Conservation (phyloP, 129 eudicot genomes). For the Arctium minus region DNA sequence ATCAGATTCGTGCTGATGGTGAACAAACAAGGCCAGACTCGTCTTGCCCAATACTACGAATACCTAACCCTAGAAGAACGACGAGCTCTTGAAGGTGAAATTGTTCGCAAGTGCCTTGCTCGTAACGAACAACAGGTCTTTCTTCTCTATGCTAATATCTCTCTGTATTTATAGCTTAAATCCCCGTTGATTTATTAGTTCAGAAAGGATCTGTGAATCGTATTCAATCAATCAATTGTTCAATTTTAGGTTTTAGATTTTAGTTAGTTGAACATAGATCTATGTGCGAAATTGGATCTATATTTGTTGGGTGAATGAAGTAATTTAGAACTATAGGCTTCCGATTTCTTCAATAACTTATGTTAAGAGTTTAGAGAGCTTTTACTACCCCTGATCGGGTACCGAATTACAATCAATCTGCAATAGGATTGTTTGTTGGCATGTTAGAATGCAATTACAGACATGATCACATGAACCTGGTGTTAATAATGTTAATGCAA, state of each 20-base stretch:
- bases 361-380: neutral
- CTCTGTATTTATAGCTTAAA: too few relatives aligned
- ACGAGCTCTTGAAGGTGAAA: constrained; percentile 92
- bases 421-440: neutral
- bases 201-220: neutral
- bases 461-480: neutral
- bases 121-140: constrained; percentile 90
- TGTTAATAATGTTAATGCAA: neutral
- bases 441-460: neutral
- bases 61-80: constrained; percentile 88
- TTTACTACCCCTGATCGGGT: neutral
- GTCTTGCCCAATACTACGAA: constrained; percentile 94
- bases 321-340: neutral
- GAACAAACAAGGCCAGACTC: constrained; percentile 98
- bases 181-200: neutral
- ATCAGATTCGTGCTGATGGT: constrained; percentile 96
- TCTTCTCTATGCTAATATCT: neutral
- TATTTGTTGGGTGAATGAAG: neutral
- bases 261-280: neutral
- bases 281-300: neutral
- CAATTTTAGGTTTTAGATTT: neutral
- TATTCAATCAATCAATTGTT: neutral
- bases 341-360: neutral
- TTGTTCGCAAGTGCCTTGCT: constrained; percentile 98
- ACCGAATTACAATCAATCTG: neutral